Base-by-base conservation (phyloP, 495 filamentous ascomycete genomes). In the Penicillium salamii region DNA sequence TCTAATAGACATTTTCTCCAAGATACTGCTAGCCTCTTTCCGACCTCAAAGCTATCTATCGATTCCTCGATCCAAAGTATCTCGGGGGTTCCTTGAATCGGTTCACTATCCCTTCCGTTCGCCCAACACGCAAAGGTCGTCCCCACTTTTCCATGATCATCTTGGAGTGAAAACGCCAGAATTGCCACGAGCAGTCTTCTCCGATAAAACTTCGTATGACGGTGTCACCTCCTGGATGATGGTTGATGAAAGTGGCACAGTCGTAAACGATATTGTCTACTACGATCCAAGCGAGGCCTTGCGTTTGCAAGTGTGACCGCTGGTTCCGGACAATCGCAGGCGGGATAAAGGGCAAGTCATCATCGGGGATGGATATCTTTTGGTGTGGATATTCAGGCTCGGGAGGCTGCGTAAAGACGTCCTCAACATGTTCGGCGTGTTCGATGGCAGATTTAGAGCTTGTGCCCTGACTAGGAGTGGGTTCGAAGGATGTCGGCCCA, bases 101-200 rank as follows among this genome's bases (percentile, higher is more conserved):
- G 23, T 49, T 49, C 26, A 9, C 9, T 33, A 49, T 42, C 11
- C 46, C 46, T 34, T 41, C 32, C 0, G 46, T 49, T 23, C 46
- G 46, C 18, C 46, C 46, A 42, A 49, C 23, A 19, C 40, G 23
- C 23, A 26, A 26, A 4, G 23, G 23, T 26, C 23, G 23, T 8
- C 23, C 32, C 19, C 20, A 45, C 9, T 38, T 8, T 14, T 21
- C 31, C 49, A 52, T 39, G 3, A 29, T 20, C 2, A 19, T 3
- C 15, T 14, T 15, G n/a, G 33, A 40, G 34, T 52, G 50, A 21
- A 52, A 52, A 9, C 50, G 50, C 42, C 42, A 46, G 19, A 52
- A 52, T 23, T 52, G 50, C 50, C 52, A 55, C 12, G 52, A 49
- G 17, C 40, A 55, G 23, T 55, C 52, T n/a, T 55, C 42, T 1